phyloP scores from a whole-genome alignment of 495 filamentous ascomycete species.

The Aspergillus heteromorphus region DNA sequence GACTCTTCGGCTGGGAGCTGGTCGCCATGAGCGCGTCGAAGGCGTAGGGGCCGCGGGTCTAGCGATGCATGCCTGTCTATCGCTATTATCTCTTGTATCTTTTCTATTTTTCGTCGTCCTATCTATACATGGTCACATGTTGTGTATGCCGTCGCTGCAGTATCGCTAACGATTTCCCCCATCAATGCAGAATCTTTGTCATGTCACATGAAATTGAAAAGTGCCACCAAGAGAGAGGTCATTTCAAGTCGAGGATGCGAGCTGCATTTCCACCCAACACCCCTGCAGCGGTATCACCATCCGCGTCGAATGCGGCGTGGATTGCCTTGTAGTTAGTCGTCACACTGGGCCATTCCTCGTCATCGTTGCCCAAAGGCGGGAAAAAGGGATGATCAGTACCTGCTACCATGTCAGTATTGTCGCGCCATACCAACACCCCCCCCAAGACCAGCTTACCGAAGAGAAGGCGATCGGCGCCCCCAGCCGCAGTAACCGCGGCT shows the following conservation, averaged over 20 bases:
- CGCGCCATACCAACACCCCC: not conserved
- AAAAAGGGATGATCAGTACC: slow-evolving; percentile 95
- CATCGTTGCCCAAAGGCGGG: slow-evolving; percentile 62
- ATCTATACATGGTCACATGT: not conserved
- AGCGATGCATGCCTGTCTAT: not conserved
- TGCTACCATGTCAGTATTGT: slow-evolving; percentile 21
- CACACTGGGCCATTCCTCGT: slow-evolving; percentile 77
- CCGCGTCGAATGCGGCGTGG: slow-evolving; percentile 48
- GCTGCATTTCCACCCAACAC: slow-evolving; percentile 70
- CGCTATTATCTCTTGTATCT: not conserved
- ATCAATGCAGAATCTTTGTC: not conserved
- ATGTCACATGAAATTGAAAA: not conserved
- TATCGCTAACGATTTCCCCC: not conserved
- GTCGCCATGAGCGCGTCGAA: slow-evolving; percentile 12
- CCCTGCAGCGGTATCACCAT: slow-evolving; percentile 40
- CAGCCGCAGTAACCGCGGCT: slow-evolving; percentile 54
- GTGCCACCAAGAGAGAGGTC: slow-evolving; percentile 4
- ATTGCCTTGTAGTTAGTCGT: slow-evolving; percentile 72
- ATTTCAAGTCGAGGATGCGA: slow-evolving; percentile 52
- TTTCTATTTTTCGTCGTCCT: not conserved
- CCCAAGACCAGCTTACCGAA: slow-evolving; percentile 56
- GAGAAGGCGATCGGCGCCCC: slow-evolving; percentile 59
- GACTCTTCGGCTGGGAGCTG: slow-evolving; percentile 46
- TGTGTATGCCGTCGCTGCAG: not conserved
- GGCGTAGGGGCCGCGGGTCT: not conserved